phyloP scores from a whole-genome alignment of 345 rosid species.

The Excoecaria agallocha region DNA sequence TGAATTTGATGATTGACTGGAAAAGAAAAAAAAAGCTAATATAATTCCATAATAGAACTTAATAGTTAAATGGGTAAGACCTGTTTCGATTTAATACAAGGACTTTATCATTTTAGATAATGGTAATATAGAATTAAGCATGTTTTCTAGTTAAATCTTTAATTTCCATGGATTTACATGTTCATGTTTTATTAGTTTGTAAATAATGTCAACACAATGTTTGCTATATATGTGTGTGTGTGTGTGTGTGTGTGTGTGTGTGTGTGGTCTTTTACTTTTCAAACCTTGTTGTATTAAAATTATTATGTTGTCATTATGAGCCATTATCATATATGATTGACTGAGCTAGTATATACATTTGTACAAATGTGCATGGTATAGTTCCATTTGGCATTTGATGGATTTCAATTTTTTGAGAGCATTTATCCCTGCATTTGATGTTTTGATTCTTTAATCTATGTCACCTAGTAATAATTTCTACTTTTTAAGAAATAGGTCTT shows the following conservation, averaged over 20 bases:
- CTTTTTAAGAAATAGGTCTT: neutral
- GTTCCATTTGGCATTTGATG: neutral
- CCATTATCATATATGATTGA: neutral
- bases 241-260: too few species aligned
- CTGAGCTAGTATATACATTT: too few species aligned
- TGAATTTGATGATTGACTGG: neutral
- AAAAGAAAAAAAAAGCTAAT: too few species aligned
- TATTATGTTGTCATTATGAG: neutral
- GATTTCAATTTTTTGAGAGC: neutral
- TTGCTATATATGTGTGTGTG: too few species aligned
- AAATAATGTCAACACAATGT: neutral
- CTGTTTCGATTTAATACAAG: neutral
- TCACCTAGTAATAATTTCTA: neutral
- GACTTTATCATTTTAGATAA: too few species aligned
- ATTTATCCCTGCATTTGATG: neutral
- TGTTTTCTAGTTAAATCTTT: neutral
- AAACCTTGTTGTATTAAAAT: constrained; percentile 19
- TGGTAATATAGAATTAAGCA: neutral
- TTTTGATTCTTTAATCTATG: neutral
- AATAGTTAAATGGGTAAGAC: neutral
- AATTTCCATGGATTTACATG: neutral
- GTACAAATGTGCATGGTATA: too few species aligned
- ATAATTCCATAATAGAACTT: neutral
- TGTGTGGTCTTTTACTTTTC: constrained; percentile 19
- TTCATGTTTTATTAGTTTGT: neutral